A percentile compares a stretch with the other conserved stretches of the same genome.
Conservation (phyloP, 2,329 filamentous ascomycete genomes). For the Neurospora crassa region DNA sequence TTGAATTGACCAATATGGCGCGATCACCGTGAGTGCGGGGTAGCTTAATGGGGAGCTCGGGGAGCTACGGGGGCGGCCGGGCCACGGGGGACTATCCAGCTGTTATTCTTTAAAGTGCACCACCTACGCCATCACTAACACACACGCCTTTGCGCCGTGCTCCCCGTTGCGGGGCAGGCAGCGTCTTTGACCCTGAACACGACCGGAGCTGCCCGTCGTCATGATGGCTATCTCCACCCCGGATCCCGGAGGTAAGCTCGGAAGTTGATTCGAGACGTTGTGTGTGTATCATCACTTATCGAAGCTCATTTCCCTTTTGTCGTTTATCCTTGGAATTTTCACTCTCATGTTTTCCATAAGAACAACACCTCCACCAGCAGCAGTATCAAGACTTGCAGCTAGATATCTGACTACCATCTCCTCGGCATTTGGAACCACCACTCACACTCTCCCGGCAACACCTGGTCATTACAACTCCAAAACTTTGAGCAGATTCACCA, state of each 20-base stretch:
- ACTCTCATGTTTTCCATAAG: background rate
- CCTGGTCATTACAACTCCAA: background rate
- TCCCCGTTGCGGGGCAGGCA: background rate
- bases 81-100: background rate
- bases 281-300: background rate
- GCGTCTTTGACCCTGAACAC: background rate
- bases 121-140: background rate
- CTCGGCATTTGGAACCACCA: slow-evolving; percentile 1
- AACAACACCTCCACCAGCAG: background rate
- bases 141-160: background rate
- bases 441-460: background rate
- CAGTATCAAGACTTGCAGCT: background rate
- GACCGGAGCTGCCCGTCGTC: background rate
- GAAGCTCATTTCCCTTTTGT: background rate
- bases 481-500: background rate
- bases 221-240: background rate
- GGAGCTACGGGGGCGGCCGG: background rate
- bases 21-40: background rate
- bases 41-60: background rate
- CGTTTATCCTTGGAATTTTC: background rate
- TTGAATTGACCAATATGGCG: background rate
- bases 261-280: background rate
- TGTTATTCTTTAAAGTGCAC: background rate
- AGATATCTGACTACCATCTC: slow-evolving; percentile 7
- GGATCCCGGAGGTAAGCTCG: background rate